Conservation (phyloP, 352 stramenopile genomes). For the Pilasporangium apinafurcum region DNA sequence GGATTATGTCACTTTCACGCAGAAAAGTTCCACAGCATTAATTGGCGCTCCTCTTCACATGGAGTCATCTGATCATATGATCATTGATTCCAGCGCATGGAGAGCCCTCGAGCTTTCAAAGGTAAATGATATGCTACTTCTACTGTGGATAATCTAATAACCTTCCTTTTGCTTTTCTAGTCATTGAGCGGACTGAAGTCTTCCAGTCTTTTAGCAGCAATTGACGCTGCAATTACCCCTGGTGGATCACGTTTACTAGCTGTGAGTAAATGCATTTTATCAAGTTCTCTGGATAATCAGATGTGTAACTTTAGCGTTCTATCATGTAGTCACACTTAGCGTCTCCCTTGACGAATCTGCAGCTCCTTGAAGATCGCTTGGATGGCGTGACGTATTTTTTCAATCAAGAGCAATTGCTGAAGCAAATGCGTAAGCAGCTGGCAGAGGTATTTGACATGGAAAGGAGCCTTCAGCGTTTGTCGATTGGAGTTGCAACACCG, state of each 20-base stretch:
- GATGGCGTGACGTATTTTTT: constrained; percentile 53
- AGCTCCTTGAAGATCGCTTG: constrained; percentile 34
- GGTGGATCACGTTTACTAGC: constrained; percentile 59
- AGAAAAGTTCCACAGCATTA: constrained; percentile 22
- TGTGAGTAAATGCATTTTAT: constrained; percentile 18
- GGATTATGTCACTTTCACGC: constrained; percentile 65
- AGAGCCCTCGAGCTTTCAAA: constrained; percentile 63
- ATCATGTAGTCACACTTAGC: constrained; percentile 50
- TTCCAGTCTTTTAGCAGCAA: constrained; percentile 54
- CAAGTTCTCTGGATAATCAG: too few relatives aligned
- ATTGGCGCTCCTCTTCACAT: constrained; percentile 43
- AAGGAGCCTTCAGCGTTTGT: constrained; percentile 59
- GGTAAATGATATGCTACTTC: constrained; percentile 5
- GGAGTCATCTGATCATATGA: constrained; percentile 67
- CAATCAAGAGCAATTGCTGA: constrained; percentile 35
- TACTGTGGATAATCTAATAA: not conserved
- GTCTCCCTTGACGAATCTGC: constrained; percentile 53
- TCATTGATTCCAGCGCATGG: constrained; percentile 74
- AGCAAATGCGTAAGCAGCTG: constrained; percentile 43
- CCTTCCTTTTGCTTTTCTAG: not conserved
- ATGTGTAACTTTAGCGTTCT: too few relatives aligned
- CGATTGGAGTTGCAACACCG: constrained; percentile 44
- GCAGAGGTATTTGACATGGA: constrained; percentile 65
- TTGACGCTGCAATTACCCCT: constrained; percentile 57
- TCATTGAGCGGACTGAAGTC: constrained; percentile 48